A percentile compares a stretch with the other conserved stretches of the same genome.
These are phyloP conservation scores for Macaranga tanarius DNA, from an alignment of 441 rosid genomes.

Conservation along the genomic window DNA sequence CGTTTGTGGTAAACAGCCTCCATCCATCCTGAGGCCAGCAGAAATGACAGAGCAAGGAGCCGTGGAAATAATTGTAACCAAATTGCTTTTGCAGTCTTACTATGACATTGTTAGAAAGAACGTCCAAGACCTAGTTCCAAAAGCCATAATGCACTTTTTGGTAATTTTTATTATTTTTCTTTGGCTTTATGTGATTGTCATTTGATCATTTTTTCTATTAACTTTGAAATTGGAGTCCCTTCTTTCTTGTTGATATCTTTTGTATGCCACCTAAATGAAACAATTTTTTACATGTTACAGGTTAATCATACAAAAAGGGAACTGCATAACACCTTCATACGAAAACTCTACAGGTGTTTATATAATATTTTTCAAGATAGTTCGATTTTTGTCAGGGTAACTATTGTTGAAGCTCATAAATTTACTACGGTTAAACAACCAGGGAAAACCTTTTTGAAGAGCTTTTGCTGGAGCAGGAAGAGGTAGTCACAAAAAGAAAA, in stretches of 20 bases:
- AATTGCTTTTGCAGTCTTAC: conserved; percentile 39
- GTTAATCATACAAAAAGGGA: conserved; percentile 43
- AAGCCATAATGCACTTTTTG: conserved; percentile 47
- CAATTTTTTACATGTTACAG: conserved; percentile 25
- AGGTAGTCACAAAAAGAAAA: conserved; percentile 30
- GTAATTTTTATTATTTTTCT: conserved; percentile 21
- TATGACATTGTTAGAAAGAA: conserved; percentile 42
- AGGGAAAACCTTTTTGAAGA: conserved; percentile 43
- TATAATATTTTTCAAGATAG: not conserved
- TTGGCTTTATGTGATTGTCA: not conserved
- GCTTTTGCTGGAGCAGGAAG: conserved; percentile 39
- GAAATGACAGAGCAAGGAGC: conserved; percentile 37
- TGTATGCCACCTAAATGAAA: not conserved
- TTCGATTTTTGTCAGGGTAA: not conserved
- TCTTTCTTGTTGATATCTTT: not conserved
- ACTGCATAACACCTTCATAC: conserved; percentile 36
- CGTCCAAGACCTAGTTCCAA: conserved; percentile 43
- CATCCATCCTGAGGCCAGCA: conserved; percentile 36
- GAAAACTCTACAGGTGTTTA: conserved; percentile 33
- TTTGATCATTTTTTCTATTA: not conserved
- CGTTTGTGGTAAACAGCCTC: conserved; percentile 39
- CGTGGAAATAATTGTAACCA: conserved; percentile 33
- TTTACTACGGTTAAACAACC: conserved; percentile 7
- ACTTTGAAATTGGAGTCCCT: not conserved
- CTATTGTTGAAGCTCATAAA: not conserved